Evolutionary conservation across 2,329 filamentous ascomycete genomes (phyloP).

Genomic region (Penicillium sp.): DNA sequence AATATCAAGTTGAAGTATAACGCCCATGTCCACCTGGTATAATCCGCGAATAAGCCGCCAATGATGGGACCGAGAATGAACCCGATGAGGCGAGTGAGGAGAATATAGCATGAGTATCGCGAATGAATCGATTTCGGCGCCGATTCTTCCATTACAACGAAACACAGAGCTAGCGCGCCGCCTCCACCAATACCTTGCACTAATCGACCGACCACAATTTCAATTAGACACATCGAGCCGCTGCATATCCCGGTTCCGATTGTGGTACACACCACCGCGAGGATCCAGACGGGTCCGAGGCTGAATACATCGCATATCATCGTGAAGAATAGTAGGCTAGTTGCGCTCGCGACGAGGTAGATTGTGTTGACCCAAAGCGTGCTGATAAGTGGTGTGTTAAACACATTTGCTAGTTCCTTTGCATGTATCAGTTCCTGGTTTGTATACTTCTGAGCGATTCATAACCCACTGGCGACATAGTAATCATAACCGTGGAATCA

Average conservation of each 20-base stretch:
- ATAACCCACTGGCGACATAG: slow-evolving; percentile 44
- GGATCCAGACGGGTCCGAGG: slow-evolving; percentile 46
- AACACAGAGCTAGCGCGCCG: slow-evolving; percentile 44
- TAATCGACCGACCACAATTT: slow-evolving; percentile 45
- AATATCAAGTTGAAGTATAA: slow-evolving; percentile 37
- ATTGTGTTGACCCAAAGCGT: slow-evolving; percentile 53
- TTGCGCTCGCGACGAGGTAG: slow-evolving; percentile 44
- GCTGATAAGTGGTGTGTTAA: slow-evolving; percentile 36
- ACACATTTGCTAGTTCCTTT: slow-evolving; percentile 36
- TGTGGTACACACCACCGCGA: slow-evolving; percentile 47
- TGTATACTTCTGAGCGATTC: neutral
- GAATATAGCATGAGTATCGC: slow-evolving; percentile 34
- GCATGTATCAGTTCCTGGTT: too few relatives aligned
- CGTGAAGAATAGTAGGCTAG: slow-evolving; percentile 30
- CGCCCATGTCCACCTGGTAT: slow-evolving; percentile 26
- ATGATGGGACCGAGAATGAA: slow-evolving; percentile 28
- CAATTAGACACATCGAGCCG: slow-evolving; percentile 35
- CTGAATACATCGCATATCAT: slow-evolving; percentile 44
- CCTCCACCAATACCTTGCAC: slow-evolving; percentile 51
- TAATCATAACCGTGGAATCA: slow-evolving; percentile 50
- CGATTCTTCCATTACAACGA: slow-evolving; percentile 45
- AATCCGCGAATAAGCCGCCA: slow-evolving; percentile 29
- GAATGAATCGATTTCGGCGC: slow-evolving; percentile 35
- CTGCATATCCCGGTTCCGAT: slow-evolving; percentile 48
- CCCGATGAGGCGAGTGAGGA: slow-evolving; percentile 33